phyloP scores from a whole-genome alignment of 1,284 basidiomycete species.

The Rhodofomes roseus region DNA sequence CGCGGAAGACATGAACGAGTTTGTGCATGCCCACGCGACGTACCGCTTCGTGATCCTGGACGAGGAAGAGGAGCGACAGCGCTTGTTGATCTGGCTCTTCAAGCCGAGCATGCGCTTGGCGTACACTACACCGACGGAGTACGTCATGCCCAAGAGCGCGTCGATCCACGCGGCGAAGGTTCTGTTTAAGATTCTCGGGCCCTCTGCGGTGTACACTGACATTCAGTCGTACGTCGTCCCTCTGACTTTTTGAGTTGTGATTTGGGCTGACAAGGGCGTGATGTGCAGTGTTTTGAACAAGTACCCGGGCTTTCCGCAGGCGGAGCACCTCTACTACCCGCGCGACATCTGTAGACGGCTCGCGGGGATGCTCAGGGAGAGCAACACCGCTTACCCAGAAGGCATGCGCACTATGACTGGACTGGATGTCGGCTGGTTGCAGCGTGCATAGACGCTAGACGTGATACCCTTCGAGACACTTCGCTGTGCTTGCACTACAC shows the following conservation, averaged over 20 bases:
- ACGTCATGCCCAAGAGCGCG: constrained; percentile 57
- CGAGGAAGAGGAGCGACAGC: constrained; percentile 73
- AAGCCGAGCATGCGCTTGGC: constrained; percentile 80
- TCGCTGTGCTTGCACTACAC: neutral
- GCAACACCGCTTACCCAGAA: constrained; percentile 70
- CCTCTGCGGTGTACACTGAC: constrained; percentile 45
- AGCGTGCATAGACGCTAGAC: constrained; percentile 28
- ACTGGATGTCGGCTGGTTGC: constrained; percentile 76
- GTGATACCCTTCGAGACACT: neutral
- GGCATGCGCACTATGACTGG: constrained; percentile 73
- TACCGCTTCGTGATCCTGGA: constrained; percentile 85
- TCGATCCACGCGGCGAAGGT: constrained; percentile 71
- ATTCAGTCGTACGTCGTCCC: constrained; percentile 48
- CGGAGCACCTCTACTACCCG: constrained; percentile 78
- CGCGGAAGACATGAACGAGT: constrained; percentile 83
- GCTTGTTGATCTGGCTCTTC: constrained; percentile 88
- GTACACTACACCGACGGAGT: constrained; percentile 55
- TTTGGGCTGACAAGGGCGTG: neutral
- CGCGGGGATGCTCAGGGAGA: constrained; percentile 65
- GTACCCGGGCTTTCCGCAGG: constrained; percentile 78
- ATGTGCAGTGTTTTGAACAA: constrained; percentile 50
- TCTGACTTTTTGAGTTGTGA: neutral
- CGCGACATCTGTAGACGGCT: constrained; percentile 67
- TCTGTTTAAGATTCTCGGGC: constrained; percentile 67
- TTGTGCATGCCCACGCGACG: constrained; percentile 83